These are phyloP conservation scores for Chaetomium sp. DNA, from an alignment of 2,329 filamentous ascomycete genomes.

Conservation along the genomic window DNA sequence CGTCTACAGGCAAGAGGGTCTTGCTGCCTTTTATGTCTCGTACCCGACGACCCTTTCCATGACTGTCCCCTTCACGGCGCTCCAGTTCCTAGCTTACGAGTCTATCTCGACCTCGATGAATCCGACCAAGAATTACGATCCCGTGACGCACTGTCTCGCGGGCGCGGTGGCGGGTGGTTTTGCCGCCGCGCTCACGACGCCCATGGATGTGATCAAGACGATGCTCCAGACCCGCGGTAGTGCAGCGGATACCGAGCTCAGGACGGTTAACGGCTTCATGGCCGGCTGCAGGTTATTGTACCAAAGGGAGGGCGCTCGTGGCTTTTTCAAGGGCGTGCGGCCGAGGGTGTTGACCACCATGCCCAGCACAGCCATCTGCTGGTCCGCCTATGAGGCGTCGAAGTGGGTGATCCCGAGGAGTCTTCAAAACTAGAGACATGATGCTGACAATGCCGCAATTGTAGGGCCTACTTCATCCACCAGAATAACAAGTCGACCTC, in stretches of 20 bases:
- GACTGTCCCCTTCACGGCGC: slow-evolving; percentile 96
- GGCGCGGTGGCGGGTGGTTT: slow-evolving; percentile 92
- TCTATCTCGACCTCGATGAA: slow-evolving; percentile 95
- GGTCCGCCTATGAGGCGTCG: slow-evolving; percentile 74
- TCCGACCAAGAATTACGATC: slow-evolving; percentile 81
- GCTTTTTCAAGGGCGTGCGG: slow-evolving; percentile 91
- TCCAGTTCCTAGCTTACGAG: slow-evolving; percentile 97
- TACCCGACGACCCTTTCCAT: slow-evolving; percentile 98
- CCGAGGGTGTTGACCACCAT: slow-evolving; percentile 94
- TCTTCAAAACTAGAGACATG: neutral
- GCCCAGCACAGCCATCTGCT: slow-evolving; percentile 99
- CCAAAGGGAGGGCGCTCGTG: slow-evolving; percentile 77
- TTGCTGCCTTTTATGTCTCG: slow-evolving; percentile 94
- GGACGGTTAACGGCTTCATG: slow-evolving; percentile 79
- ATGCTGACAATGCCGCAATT: slow-evolving; percentile 26
- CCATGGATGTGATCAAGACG: slow-evolving; percentile 97
- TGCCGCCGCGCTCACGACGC: slow-evolving; percentile 90
- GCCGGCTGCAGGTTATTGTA: slow-evolving; percentile 81
- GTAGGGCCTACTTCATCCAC: slow-evolving; percentile 62
- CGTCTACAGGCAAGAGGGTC: slow-evolving; percentile 83
- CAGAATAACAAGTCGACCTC: slow-evolving; percentile 52
- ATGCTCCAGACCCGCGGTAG: slow-evolving; percentile 89
- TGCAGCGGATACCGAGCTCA: slow-evolving; percentile 76
- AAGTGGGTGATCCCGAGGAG: slow-evolving; percentile 53
- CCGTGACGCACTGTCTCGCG: slow-evolving; percentile 88